Base-by-base conservation (phyloP, 441 rosid genomes). In the Adansonia grandidieri region DNA sequence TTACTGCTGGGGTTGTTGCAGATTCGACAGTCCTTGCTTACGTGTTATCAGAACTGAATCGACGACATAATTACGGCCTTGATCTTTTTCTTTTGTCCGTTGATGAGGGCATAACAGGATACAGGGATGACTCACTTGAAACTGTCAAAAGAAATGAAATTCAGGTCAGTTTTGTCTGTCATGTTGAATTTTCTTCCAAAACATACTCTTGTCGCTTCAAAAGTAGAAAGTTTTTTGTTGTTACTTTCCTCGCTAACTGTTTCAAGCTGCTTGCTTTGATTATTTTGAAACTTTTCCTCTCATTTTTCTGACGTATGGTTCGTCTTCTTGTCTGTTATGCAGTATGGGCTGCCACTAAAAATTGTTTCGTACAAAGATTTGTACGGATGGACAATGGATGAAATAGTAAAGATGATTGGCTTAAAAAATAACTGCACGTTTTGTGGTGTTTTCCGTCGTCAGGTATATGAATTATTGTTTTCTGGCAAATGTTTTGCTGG, bases 361-460 rank as follows among this genome's bases (percentile, higher is more conserved):
- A 90, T 93, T 69, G 90, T 93, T 78, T 93, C 98, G 5, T 95
- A 95, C 88, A 93, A 93, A 89, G 98, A 95, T 81, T 84, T 95
- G 73, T 95, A 95, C 83, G 98, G 98, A 79, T 95, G 98, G 98
- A 95, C 98, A 1, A 95, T 95, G 99, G 99, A 95, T 75, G 98
- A 95, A 80, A 93, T 95, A 80, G 98, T 95, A 67, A 92, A 91
- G 89, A 88, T 92, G 90, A 95, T 95, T 19, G 98, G 98, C 68
- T 64, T 95, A 73, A 95, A 95, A 89, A 95, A 93, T 82, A 95
- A 95, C 69, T 95, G 98, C 87, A 93, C 98, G 0, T 95, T 93
- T 79, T 95, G 98, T 87, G 98, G 98, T 78, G 98, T 95, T 77
- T 95, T 95, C 75, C 96, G 98, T 51, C 90, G 97, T 15, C 98